phyloP scores from a whole-genome alignment of 2,329 filamentous ascomycete genomes.

The Fusarium dlaminii region DNA sequence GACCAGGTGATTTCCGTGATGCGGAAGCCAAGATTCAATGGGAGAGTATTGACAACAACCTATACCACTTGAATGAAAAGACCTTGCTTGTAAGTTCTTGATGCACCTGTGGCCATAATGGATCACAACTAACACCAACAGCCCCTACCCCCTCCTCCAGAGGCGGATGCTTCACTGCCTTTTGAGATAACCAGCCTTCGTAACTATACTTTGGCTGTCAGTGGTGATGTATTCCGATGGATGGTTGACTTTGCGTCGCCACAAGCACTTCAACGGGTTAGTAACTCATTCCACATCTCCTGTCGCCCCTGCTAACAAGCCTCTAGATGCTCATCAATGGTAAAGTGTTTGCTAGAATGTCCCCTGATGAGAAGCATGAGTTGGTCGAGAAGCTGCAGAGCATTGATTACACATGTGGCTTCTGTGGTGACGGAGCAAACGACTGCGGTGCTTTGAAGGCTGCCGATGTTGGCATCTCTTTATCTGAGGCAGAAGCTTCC shows the following conservation, averaged over 20 bases:
- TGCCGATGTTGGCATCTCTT: conserved; percentile 94
- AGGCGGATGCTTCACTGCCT: conserved; percentile 83
- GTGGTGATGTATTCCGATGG: conserved; percentile 96
- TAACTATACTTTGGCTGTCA: conserved; percentile 90
- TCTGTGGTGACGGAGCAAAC: conserved; percentile 97
- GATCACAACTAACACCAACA: conserved; percentile 46
- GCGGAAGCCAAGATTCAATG: conserved; percentile 79
- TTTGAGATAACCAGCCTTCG: conserved; percentile 83
- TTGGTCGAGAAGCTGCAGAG: conserved; percentile 96
- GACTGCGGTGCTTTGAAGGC: conserved; percentile 97
- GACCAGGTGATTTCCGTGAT: conserved; percentile 73
- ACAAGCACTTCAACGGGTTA: conserved; percentile 76
- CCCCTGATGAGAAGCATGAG: conserved; percentile 97
- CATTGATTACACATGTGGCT: conserved; percentile 93
- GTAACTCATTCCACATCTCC: conserved; percentile 33
- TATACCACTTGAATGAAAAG: conserved; percentile 79
- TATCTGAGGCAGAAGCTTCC: conserved; percentile 96
- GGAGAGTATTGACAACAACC: conserved; percentile 93
- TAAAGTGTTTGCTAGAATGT: conserved; percentile 98
- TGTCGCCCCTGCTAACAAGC: not conserved
- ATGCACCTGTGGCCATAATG: not conserved
- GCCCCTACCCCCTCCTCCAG: conserved; percentile 75
- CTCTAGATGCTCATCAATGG: conserved; percentile 85
- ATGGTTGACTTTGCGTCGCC: conserved; percentile 88
- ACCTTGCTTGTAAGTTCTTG: conserved; percentile 70